Conservation (phyloP, 1,284 basidiomycete species). For the Trichosporon sp. region DNA sequence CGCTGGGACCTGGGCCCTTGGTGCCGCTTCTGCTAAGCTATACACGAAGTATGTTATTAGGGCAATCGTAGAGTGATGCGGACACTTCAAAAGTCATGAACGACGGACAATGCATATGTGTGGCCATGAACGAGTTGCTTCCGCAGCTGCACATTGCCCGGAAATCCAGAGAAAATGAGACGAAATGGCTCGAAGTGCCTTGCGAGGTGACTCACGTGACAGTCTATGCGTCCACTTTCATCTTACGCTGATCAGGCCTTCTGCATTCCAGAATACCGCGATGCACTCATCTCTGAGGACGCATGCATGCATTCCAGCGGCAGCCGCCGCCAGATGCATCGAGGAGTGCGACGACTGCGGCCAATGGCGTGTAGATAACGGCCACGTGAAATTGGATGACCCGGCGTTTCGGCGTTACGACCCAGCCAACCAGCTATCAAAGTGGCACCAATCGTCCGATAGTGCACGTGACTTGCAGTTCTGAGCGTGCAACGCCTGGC, state of each 20-base stretch:
- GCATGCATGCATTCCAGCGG: too few species aligned
- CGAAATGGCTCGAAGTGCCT: too few species aligned
- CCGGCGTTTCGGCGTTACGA: neutral
- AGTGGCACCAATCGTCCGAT: neutral
- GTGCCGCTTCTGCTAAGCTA: constrained; percentile 24
- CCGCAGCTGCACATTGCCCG: too few species aligned
- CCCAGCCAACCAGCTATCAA: neutral
- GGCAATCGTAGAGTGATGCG: neutral
- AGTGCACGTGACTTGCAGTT: constrained; percentile 8
- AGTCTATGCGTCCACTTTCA: too few species aligned
- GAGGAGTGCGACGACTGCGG: neutral
- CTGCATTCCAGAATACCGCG: too few species aligned
- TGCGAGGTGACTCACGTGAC: too few species aligned
- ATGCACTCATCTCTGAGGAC: too few species aligned
- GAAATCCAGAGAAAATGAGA: too few species aligned
- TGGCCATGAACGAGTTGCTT: too few species aligned
- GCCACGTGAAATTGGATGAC: neutral
- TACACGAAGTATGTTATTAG: neutral
- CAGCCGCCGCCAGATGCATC: too few species aligned
- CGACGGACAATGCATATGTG: neutral
- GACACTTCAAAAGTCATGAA: neutral
- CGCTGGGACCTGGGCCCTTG: constrained; percentile 28
- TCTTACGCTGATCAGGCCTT: too few species aligned
- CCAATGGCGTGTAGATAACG: neutral
- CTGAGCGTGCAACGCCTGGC: constrained; percentile 6